phyloP scores from a whole-genome alignment of 2,329 filamentous ascomycete genomes.

The Alternaria solani region DNA sequence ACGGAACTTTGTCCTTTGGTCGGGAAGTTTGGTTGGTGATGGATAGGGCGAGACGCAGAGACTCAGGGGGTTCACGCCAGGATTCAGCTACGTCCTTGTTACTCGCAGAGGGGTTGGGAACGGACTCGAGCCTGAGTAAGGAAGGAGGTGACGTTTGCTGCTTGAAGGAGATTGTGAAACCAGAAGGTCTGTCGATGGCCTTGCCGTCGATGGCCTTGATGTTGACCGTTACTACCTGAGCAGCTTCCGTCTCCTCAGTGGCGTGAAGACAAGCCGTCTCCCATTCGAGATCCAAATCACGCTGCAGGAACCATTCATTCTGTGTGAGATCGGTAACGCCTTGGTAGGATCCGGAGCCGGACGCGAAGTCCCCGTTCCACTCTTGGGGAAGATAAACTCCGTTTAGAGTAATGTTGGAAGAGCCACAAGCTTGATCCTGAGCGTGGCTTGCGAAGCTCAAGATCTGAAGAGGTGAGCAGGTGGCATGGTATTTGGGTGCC shows the following conservation, averaged over 20 bases:
- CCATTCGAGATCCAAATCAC: constrained; percentile 51
- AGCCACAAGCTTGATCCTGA: constrained; percentile 48
- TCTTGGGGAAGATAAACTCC: constrained; percentile 49
- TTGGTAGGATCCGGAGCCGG: constrained; percentile 45
- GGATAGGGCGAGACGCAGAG: constrained; percentile 40
- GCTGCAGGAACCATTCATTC: constrained; percentile 45
- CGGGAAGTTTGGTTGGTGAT: constrained; percentile 12
- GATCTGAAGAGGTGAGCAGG: constrained; percentile 48
- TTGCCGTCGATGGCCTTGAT: constrained; percentile 52
- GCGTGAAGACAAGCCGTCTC: constrained; percentile 50
- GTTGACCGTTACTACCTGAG: constrained; percentile 51
- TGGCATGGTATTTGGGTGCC: constrained; percentile 37
- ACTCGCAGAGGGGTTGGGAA: constrained; percentile 43
- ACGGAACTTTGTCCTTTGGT: constrained; percentile 18
- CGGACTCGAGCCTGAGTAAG: constrained; percentile 46
- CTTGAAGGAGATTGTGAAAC: constrained; percentile 53
- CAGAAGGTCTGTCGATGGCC: constrained; percentile 39
- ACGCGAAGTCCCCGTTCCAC: constrained; percentile 49
- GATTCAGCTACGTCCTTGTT: constrained; percentile 39
- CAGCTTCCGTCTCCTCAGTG: constrained; percentile 37
- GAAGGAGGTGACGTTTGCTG: constrained; percentile 47
- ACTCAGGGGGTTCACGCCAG: constrained; percentile 49
- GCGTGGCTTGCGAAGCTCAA: constrained; percentile 53
- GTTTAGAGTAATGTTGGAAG: constrained; percentile 55
- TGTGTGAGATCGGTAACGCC: constrained; percentile 40